Evolutionary conservation across 805 yeast genomes (phyloP), one percentile per base, ranked within the genome.

Genomic region (Metschnikowia vanudenii): DNA sequence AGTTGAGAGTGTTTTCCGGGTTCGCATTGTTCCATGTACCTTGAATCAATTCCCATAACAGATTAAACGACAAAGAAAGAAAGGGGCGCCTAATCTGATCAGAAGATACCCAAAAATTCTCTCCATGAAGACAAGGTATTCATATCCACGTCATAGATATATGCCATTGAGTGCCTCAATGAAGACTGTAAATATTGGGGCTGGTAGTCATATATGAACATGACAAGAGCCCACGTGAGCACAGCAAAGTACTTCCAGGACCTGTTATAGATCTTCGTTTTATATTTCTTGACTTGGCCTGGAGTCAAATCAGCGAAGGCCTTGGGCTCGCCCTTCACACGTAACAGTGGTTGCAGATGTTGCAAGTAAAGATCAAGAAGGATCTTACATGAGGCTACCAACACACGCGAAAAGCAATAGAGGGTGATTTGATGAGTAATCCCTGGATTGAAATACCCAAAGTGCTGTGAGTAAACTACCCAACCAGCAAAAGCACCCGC

Each of bases 371-470:
- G 49, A 50, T 73, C 77, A 39, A 71, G 74, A 11, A 76, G 40
- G 37, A 76, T 72, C 57, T 80, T 82, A 12, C 85, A 84, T 3
- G 76, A 41, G 0, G 87, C 92, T 35, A 87, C 59, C 41, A 80
- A 59, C 4, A 84, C 88, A 36, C 95, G 71, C 3, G 88, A 80
- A 46, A 83, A 76, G 51, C 88, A 84, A 57, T 86, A 86, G 41
- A 86, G 71, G 1, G 90, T 86, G 53, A 86, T 78, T 63, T 85
- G 91, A 51, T 81, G 84, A n/a, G 86, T 74, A 24, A 85, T 82
- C 3, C 71, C 76, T 16, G 73, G 69, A 52, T 71, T 70, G 58
- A 72, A 72, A 36, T 61, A 67, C 50, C 62, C 61, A 51, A 78
- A 75, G 53, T 69, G 68, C 53, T 71, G 76, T 30, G 72, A 66